Evolutionary conservation across 2,329 filamentous ascomycete genomes (phyloP).

Genomic region (Zalaria obscura): DNA sequence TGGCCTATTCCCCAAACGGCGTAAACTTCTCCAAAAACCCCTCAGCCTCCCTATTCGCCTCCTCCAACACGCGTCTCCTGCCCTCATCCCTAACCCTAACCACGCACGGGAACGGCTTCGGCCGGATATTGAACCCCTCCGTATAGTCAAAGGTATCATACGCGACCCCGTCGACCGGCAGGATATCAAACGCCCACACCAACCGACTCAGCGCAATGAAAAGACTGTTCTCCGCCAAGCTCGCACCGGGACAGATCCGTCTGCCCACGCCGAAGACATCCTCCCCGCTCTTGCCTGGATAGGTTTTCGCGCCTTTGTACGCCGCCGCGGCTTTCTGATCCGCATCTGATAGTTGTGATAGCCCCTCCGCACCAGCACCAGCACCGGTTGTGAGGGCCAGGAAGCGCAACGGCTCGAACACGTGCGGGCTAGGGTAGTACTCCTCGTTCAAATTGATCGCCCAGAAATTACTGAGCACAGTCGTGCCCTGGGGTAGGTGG

Average conservation of each 20-base stretch:
- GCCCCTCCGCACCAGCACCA: slow-evolving; percentile 5
- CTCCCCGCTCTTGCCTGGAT: slow-evolving; percentile 26
- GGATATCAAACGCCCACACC: slow-evolving; percentile 20
- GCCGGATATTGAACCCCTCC: slow-evolving; percentile 26
- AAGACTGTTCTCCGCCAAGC: slow-evolving; percentile 22
- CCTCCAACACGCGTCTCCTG: slow-evolving; percentile 15
- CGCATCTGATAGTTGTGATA: slow-evolving; percentile 8
- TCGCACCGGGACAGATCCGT: slow-evolving; percentile 20
- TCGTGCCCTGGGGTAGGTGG: slow-evolving; percentile 20
- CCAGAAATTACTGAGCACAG: slow-evolving; percentile 19
- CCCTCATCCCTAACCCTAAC: slow-evolving; percentile 18
- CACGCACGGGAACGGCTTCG: slow-evolving; percentile 20
- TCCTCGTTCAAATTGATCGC: slow-evolving; percentile 23
- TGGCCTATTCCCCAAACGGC: slow-evolving; percentile 12
- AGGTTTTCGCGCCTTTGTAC: slow-evolving; percentile 18
- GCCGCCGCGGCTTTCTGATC: slow-evolving; percentile 17
- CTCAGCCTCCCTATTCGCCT: slow-evolving; percentile 16
- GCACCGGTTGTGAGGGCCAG: slow-evolving; percentile 15
- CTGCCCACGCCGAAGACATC: slow-evolving; percentile 22
- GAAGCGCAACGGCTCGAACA: slow-evolving; percentile 15
- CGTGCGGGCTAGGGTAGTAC: slow-evolving; percentile 30
- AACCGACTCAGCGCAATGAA: slow-evolving; percentile 20
- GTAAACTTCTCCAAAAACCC: slow-evolving; percentile 20
- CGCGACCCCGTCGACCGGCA: slow-evolving; percentile 13
- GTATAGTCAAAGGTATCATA: slow-evolving; percentile 27